Evolutionary conservation across 83 land plant species (phyloP), one percentile per base, ranked within the genome.

Genomic region (Thuja plicata): DNA sequence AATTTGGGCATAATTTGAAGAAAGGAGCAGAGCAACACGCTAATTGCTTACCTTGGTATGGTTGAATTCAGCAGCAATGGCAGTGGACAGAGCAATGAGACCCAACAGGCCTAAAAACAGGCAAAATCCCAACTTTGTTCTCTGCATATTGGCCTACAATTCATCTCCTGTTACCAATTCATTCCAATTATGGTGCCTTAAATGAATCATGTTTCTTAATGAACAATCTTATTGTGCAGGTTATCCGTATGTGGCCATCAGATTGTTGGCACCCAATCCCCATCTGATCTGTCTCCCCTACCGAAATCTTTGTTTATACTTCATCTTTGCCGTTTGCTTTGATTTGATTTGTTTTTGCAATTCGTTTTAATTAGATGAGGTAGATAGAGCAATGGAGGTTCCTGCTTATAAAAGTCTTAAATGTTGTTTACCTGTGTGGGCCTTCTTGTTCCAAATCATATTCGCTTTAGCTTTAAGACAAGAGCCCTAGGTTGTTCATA

Each of bases 61-160:
- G 24, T 88, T 88, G 86, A 91, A 89, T 46, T 91, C 92, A n/a
- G 92, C 92, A 55, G 78, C 88, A 21, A 91, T 35, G 85, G 66
- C 82, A 16, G 89, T 83, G 3, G 88, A 45, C 88, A 91, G 54
- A 83, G 92, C 73, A 21, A 89, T 85, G 41, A 81, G 21, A 54
- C 88, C 83, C 60, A 91, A 71, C 32, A 89, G 50, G 5, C 81
- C 48, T 8, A 90, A 87, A 21, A 88, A 41, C 24, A 54, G 37
- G 37, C 43, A 83, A 46, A 89, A 54, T 16, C 55, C 85, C 38
- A 77, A 66, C 35, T 60, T 21, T 70, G n/a, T 70, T 35, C 19
- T 70, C 88, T 73, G 52, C 87, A 86, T 86, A 32, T 10, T 74
- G 35, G 35, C 38, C 34, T 66, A 24, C 27, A 24, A 66, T 66